Conservation (phyloP, 2,329 filamentous ascomycete species). For the Calonectria multiphialidica region DNA sequence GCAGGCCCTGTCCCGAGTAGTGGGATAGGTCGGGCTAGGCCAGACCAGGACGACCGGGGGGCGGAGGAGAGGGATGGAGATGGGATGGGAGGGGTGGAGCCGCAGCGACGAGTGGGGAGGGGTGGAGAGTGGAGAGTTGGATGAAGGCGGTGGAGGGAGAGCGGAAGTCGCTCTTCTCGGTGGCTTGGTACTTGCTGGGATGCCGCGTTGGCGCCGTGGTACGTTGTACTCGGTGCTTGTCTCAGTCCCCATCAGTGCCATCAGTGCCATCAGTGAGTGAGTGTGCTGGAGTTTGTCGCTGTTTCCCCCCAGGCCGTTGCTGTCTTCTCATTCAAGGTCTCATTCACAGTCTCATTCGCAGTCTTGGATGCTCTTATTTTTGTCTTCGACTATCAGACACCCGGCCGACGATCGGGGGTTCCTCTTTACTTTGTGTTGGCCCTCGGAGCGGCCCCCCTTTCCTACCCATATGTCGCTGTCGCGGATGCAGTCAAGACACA, state of each 20-base stretch:
- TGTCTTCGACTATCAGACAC: neutral
- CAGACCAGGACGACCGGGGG: neutral
- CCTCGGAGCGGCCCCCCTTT: too few relatives aligned
- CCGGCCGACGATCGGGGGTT: neutral
- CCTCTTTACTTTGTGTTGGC: neutral
- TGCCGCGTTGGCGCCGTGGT: conserved; percentile 1
- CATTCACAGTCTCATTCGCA: neutral
- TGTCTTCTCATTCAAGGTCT: neutral
- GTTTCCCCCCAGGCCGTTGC: neutral
- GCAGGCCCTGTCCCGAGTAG: conserved; percentile 3
- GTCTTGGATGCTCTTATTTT: conserved; percentile 1
- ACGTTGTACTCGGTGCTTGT: conserved; percentile 2
- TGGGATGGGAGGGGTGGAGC: conserved; percentile 10
- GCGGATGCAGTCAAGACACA: neutral
- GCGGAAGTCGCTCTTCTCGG: conserved; percentile 19
- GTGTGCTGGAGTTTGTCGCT: too few relatives aligned
- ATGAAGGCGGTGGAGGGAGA: conserved; percentile 25
- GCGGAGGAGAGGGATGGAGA: conserved; percentile 4
- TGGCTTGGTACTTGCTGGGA: conserved; percentile 14
- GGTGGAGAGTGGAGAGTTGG: conserved; percentile 7
- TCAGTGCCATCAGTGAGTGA: neutral
- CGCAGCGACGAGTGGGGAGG: neutral
- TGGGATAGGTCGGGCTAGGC: conserved; percentile 1
- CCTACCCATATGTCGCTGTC: neutral
- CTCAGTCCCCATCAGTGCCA: conserved; percentile 4